phyloP scores from a whole-genome alignment of 495 filamentous ascomycete genomes.

The Podospora fimiseda region DNA sequence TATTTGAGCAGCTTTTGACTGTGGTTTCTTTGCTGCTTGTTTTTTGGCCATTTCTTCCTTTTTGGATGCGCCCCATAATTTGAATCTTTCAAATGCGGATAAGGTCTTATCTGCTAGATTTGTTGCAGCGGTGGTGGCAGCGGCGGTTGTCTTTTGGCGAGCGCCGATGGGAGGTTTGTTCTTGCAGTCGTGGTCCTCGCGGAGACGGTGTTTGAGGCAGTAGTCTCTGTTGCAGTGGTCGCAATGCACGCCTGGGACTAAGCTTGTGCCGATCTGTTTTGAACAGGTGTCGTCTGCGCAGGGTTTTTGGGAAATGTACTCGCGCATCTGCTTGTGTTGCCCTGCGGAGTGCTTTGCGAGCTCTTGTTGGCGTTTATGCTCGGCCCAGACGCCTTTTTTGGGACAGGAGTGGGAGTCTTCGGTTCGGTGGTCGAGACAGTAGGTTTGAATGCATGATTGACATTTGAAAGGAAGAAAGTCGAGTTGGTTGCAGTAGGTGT shows the following conservation, averaged over 20 bases:
- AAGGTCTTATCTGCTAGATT: conserved; percentile 52
- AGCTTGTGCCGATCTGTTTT: conserved; percentile 72
- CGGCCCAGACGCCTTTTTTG: conserved; percentile 81
- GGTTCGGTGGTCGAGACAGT: conserved; percentile 90
- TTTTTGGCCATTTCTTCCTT: conserved; percentile 36
- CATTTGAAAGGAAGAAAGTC: conserved; percentile 96
- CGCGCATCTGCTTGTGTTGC: conserved; percentile 37
- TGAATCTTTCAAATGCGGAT: conserved; percentile 61
- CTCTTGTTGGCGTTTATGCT: conserved; percentile 53
- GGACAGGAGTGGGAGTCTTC: conserved; percentile 78
- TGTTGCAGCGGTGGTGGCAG: conserved; percentile 22
- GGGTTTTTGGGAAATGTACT: conserved; percentile 37
- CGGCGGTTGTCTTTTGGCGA: conserved; percentile 31
- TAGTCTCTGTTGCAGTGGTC: conserved; percentile 73
- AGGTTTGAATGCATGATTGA: conserved; percentile 77
- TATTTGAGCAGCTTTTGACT: conserved; percentile 55
- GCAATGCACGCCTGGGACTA: conserved; percentile 76
- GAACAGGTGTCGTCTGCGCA: conserved; percentile 77
- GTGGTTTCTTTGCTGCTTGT: conserved; percentile 38
- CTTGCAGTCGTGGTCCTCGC: conserved; percentile 81
- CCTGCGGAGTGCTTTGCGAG: conserved; percentile 39
- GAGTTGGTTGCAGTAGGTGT: conserved; percentile 82
- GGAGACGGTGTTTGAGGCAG: conserved; percentile 85
- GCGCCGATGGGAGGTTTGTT: conserved; percentile 61
- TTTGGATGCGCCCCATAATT: conserved; percentile 47